phyloP scores from a whole-genome alignment of 352 stramenopile genomes.

The Globisporangium megalacanthum region DNA sequence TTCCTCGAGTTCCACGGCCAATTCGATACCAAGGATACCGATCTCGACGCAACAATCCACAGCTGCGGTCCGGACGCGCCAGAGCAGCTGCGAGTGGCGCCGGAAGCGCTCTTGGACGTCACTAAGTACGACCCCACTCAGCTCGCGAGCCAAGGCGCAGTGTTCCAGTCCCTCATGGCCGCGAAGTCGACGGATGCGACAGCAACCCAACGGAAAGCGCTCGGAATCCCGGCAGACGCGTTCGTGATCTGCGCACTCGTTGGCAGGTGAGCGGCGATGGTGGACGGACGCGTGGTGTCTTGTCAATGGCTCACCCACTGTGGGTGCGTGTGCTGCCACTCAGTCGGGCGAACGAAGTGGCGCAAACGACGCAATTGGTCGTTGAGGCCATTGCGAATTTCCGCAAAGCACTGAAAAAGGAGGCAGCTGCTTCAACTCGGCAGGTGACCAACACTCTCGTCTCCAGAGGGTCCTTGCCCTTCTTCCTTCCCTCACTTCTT shows the following conservation, averaged over 20 bases:
- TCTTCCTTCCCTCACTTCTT: constrained; percentile 5
- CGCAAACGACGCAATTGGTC: constrained; percentile 31
- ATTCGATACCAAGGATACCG: constrained; percentile 18
- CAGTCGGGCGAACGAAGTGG: constrained; percentile 61
- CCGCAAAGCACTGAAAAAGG: not conserved
- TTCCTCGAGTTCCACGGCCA: constrained; percentile 43
- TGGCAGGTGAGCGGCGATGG: constrained; percentile 34
- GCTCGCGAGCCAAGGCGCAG: constrained; percentile 8
- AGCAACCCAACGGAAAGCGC: constrained; percentile 9
- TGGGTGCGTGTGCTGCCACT: not conserved
- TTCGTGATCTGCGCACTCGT: constrained; percentile 62
- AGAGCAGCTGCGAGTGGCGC: not conserved
- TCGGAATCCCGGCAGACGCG: constrained; percentile 25
- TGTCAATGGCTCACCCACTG: not conserved
- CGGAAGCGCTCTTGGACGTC: constrained; percentile 26
- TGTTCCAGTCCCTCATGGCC: constrained; percentile 21
- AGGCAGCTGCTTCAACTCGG: not conserved
- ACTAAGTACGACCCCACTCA: constrained; percentile 11
- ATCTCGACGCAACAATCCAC: too few species aligned
- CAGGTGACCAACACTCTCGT: not conserved
- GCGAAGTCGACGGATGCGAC: not conserved
- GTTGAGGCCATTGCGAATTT: constrained; percentile 30
- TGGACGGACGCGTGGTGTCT: too few species aligned
- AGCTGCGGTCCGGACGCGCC: too few species aligned
- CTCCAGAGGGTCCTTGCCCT: not conserved